Evolutionary conservation across 345 rosid genomes (phyloP), one percentile per base, ranked within the genome.

Genomic region (Eucalyptus urophylla): DNA sequence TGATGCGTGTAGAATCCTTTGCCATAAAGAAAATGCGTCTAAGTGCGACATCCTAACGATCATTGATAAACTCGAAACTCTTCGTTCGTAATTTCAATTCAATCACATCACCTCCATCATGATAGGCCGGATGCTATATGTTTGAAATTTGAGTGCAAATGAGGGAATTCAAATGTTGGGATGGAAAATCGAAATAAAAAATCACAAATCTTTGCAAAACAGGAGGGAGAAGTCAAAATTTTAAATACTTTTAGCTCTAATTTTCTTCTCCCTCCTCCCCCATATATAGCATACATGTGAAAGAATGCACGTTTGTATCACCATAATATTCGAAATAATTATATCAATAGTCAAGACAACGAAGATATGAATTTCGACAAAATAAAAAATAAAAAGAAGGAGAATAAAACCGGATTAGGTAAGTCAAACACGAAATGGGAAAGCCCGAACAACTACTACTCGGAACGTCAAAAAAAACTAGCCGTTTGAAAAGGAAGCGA

Each of bases 401-500:
- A 56, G 29, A 16, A 33, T 22, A 40, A 40, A 21, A 22, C 27
- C 29, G 85, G 15, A 40, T 21, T 76, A 21, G 47, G 85, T 15
- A 33, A 72, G 44, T 72, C 85, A 76, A 76, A 40, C 47, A 6
- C 85, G 43, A 40, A 40, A 37, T 12, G 1, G 47, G 27, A 21
- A 76, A 76, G 45, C 47, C 47, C 47, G 7, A 11, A 37, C 45
- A 37, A 19, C 45, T 3, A 11, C 27, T 76, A 19, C 27, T 76
- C 24, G 45, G 8, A 37, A 17, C 6, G 8, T 44, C 43, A 37
- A 22, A 43, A 37, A 69, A 76, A 90, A 90, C 88, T 87, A 90
- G 93, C 93, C 93, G 93, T 92, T 92, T 86, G 58, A 56, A 29
- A 27, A 37, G 40, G 29, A 81, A 60, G 86, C 11, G 3, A 40